These are phyloP conservation scores for Hericium alpestre DNA, from an alignment of 768 basidiomycete genomes.

Conservation along the genomic window DNA sequence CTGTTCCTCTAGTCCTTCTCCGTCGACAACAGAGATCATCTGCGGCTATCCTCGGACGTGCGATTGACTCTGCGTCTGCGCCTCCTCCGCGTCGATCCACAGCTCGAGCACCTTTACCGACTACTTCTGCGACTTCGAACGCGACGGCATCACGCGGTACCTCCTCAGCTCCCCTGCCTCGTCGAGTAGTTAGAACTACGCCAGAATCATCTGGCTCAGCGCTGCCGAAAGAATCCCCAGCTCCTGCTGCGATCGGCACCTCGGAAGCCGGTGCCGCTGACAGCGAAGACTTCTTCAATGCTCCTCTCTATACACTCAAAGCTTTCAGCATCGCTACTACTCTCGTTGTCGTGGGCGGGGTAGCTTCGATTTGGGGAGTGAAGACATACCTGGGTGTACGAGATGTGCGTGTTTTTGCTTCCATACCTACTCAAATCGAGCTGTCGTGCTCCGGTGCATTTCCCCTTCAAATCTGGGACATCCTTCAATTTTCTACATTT, in stretches of 20 bases:
- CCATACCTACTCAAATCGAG: neutral
- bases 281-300: conserved; percentile 31
- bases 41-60: conserved; percentile 10
- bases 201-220: neutral
- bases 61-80: conserved; percentile 13
- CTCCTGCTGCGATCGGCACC: neutral
- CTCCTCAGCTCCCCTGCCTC: neutral
- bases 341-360: conserved; percentile 40
- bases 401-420: conserved; percentile 32
- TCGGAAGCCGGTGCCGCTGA: neutral
- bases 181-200: neutral
- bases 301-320: conserved; percentile 44
- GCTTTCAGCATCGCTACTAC: conserved; percentile 59
- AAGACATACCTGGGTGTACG: conserved; percentile 42
- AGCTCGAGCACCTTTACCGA: neutral
- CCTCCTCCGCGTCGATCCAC: neutral
- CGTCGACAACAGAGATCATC: conserved; percentile 16
- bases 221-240: too few species aligned
- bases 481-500: conserved; percentile 1
- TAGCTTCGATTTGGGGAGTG: conserved; percentile 35
- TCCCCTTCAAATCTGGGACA: neutral
- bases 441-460: neutral
- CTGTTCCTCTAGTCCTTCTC: conserved; percentile 20
- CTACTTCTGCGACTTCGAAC: too few species aligned
- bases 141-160: neutral